These are phyloP conservation scores for Chrysoporthe deuterocubensis DNA, from an alignment of 2,329 filamentous ascomycete genomes.

Conservation along the genomic window DNA sequence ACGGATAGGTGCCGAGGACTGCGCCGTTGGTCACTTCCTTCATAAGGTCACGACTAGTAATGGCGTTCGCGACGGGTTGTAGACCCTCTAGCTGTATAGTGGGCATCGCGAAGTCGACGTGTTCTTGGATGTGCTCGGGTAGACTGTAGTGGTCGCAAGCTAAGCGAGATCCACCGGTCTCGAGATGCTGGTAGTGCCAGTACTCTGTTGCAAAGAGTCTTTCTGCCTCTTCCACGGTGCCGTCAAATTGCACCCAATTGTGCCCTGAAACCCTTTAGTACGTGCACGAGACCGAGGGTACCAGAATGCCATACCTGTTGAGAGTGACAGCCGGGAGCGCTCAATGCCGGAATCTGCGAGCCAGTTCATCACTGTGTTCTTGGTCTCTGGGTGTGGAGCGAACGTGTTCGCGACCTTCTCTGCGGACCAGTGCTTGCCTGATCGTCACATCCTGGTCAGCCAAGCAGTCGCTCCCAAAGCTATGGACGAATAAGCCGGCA, in stretches of 20 bases:
- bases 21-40: constrained; percentile 1
- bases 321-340: constrained; percentile 8
- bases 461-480: neutral
- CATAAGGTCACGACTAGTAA: constrained; percentile 8
- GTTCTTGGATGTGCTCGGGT: constrained; percentile 13
- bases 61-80: constrained; percentile 16
- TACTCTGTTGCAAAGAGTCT: constrained; percentile 17
- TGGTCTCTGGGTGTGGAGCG: constrained; percentile 17
- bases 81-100: constrained; percentile 28
- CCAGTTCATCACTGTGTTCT: constrained; percentile 17
- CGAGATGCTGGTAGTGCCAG: constrained; percentile 20
- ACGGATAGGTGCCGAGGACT: constrained; percentile 1
- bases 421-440: constrained; percentile 21
- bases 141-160: constrained; percentile 20
- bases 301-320: neutral
- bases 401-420: constrained; percentile 17
- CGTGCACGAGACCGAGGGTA: neutral
- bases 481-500: neutral
- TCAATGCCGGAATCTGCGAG: constrained; percentile 13
- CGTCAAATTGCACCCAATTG: constrained; percentile 18
- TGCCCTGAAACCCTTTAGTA: constrained; percentile 1
- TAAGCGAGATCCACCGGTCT: constrained; percentile 13
- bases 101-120: constrained; percentile 21
- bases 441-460: neutral
- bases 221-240: constrained; percentile 17